phyloP scores from a whole-genome alignment of 257 asterid genomes.

The Nicotiana benthamiana region DNA sequence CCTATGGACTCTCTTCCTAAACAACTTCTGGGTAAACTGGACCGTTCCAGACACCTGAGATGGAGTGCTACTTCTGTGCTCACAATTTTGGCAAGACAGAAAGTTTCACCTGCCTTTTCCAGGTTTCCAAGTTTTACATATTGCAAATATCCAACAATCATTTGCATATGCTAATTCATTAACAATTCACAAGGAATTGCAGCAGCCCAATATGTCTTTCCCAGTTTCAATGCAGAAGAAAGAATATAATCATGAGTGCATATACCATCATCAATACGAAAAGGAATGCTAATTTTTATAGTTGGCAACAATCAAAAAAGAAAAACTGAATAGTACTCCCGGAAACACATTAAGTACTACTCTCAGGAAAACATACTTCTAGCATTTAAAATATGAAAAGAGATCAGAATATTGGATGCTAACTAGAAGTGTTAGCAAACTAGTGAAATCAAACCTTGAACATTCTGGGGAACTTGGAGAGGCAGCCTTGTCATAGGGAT shows the following conservation, averaged over 20 bases:
- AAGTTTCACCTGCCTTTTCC: neutral
- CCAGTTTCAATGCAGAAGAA: neutral
- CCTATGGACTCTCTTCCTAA: too few relatives aligned
- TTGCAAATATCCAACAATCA: neutral
- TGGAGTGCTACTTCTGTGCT: neutral
- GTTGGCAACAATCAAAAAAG: neutral
- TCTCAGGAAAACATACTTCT: neutral
- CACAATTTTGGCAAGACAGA: neutral
- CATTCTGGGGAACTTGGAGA: conserved; percentile 66
- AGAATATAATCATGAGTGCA: neutral
- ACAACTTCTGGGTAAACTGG: too few relatives aligned
- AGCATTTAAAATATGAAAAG: neutral
- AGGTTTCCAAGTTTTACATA: neutral
- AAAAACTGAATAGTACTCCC: neutral
- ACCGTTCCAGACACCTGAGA: neutral
- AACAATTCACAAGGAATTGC: neutral
- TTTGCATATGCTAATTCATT: conserved; percentile 3
- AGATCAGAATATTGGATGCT: neutral
- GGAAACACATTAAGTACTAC: neutral
- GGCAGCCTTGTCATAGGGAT: conserved; percentile 66
- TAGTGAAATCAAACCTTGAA: conserved; percentile 48
- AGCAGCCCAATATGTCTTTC: neutral
- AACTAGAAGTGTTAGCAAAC: neutral
- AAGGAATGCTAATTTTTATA: neutral
- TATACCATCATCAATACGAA: neutral